Base-by-base conservation (phyloP, 1,284 basidiomycete genomes). In the Exobasidium rhododendri region DNA sequence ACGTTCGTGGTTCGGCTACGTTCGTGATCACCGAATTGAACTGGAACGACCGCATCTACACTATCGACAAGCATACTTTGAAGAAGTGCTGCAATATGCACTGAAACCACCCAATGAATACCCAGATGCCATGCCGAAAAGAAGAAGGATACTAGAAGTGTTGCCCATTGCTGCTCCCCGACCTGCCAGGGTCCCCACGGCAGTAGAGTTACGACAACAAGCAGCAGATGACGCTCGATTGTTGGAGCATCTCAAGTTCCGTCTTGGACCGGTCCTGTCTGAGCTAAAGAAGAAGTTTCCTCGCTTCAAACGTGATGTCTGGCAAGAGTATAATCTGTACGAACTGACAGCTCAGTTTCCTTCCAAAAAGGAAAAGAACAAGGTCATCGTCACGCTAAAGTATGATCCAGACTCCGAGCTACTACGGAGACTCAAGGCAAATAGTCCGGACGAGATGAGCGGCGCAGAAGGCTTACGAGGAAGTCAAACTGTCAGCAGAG, bases 251-350 rank as follows among this genome's bases (percentile, higher is more conserved):
- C 83, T 99, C 73, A 91, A 91, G 78, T 91, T 88, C 77, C 86
- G 91, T 10, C 84, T 98, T 4, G 89, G 91, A 0, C 90, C 91
- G 0, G 89, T 97, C 54, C 82, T 97, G 44, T 86, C 85, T 1
- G 93, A 97, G 79, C 83, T 99, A 69, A 92, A 92, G 82, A 87
- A 92, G 78, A 94, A 94, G 82, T 94, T 90, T 81, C 92, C 92
- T 83, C 85, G 90, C 68, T 94, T 96, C 75, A 90, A 87, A 0
- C 90, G 92, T 78, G 83, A 86, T 46, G 89, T 91, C 47, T 86
- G 85, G 75, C 70, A 72, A 56, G 78, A 81, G 68, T 77, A 79
- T 65, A 80, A 81, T 55, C 70, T 81, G 63, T 64, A 69, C n/a
- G 67, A 71, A 40, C 75, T 81, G 35, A 80, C 79, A 61, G 71